A percentile compares a stretch with the other conserved stretches of the same genome.
These are phyloP conservation scores for Theobroma grandiflorum DNA, from an alignment of 441 rosid genomes.

Conservation along the genomic window DNA sequence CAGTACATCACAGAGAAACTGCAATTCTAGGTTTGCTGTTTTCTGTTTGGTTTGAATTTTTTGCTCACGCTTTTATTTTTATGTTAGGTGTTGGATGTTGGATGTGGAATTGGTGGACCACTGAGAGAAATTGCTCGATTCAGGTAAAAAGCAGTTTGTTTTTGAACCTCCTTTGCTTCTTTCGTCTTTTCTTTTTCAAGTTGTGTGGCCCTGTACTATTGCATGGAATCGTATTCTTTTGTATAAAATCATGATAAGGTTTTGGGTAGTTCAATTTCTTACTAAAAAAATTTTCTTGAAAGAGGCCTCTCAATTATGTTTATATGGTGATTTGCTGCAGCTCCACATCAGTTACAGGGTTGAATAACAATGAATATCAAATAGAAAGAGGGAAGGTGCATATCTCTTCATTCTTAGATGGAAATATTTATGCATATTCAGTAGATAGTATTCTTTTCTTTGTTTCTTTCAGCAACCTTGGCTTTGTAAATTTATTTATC, in stretches of 20 bases:
- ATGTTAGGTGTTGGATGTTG: conserved; percentile 84
- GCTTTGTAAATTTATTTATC: neutral
- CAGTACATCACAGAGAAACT: conserved; percentile 6
- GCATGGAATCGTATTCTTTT: neutral
- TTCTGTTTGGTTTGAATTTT: conserved; percentile 25
- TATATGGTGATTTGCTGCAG: conserved; percentile 52
- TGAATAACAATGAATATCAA: conserved; percentile 97
- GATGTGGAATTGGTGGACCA: conserved; percentile 98
- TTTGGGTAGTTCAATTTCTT: no score
- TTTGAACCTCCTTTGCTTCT: conserved; percentile 12
- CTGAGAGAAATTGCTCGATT: conserved; percentile 91
- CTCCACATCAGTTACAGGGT: conserved; percentile 75
- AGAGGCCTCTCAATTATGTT: conserved; percentile 19
- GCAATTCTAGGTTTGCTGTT: neutral
- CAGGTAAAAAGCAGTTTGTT: conserved; percentile 56
- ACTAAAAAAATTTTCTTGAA: neutral
- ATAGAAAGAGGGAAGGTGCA: conserved; percentile 92
- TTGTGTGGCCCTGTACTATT: neutral
- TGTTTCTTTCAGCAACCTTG: neutral
- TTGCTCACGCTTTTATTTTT: conserved; percentile 23
- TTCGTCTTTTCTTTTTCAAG: neutral
- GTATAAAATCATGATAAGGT: no score
- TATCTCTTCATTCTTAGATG: conserved; percentile 11
- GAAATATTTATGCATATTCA: neutral
- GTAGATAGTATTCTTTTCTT: neutral